These are phyloP conservation scores for Lagenidium sp. DNA, from an alignment of 352 stramenopile species.

Conservation along the genomic window DNA sequence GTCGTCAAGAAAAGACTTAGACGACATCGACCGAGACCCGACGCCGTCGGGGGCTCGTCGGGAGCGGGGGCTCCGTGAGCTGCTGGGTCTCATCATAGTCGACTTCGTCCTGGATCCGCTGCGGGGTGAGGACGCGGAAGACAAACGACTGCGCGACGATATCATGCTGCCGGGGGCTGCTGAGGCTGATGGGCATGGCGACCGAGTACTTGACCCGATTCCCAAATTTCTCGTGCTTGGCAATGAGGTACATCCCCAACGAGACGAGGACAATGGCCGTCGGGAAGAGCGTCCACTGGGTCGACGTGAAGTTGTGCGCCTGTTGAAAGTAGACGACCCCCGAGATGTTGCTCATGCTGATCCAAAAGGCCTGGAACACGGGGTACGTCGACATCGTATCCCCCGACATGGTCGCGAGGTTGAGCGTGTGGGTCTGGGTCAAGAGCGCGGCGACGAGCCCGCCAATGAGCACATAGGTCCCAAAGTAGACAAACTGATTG, in stretches of 20 bases:
- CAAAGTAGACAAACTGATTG: conserved; percentile 84
- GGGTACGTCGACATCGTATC: conserved; percentile 84
- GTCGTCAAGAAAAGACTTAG: no score
- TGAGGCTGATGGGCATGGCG: conserved; percentile 82
- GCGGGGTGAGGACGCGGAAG: conserved; percentile 75
- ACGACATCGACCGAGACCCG: conserved; percentile 11
- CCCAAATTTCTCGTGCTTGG: conserved; percentile 85
- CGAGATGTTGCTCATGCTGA: conserved; percentile 83
- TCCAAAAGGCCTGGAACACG: conserved; percentile 86
- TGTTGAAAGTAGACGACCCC: conserved; percentile 86
- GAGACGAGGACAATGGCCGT: conserved; percentile 61
- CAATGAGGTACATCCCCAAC: conserved; percentile 67
- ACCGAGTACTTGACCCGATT: conserved; percentile 86
- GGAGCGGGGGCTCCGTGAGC: neutral
- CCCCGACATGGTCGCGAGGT: conserved; percentile 77
- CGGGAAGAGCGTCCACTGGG: conserved; percentile 82
- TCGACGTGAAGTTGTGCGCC: conserved; percentile 65
- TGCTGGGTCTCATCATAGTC: conserved; percentile 15
- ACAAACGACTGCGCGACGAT: conserved; percentile 87
- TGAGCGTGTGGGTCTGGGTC: conserved; percentile 81
- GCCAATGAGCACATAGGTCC: conserved; percentile 69
- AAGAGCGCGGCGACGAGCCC: conserved; percentile 69
- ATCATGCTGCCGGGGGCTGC: conserved; percentile 74
- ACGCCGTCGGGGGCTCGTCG: conserved; percentile 5
- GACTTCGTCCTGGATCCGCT: conserved; percentile 58